Evolutionary conservation across 2,329 filamentous ascomycete species (phyloP).

Genomic region (Colletotrichum sp.): DNA sequence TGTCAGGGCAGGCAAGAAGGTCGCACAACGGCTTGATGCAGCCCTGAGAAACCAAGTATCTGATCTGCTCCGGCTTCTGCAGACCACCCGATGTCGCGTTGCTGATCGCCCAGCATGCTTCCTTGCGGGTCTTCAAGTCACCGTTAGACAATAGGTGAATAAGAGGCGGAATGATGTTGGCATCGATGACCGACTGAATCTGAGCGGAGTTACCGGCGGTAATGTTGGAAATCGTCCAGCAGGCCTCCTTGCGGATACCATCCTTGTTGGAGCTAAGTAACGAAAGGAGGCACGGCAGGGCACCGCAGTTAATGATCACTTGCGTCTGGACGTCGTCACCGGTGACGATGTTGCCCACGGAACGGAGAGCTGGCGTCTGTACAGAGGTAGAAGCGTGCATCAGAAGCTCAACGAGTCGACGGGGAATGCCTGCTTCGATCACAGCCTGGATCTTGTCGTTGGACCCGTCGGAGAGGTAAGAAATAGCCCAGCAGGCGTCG

Average conservation of each 20-base stretch:
- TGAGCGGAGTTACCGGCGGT: conserved; percentile 97
- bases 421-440: conserved; percentile 96
- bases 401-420: conserved; percentile 92
- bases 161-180: conserved; percentile 93
- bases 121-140: conserved; percentile 98
- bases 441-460: conserved; percentile 99
- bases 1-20: conserved; percentile 93
- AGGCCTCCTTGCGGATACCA: conserved; percentile 98
- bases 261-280: conserved; percentile 97
- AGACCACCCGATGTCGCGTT: conserved; percentile 97
- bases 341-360: conserved; percentile 98
- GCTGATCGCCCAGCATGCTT: conserved; percentile 99
- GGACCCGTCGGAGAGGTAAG: conserved; percentile 95
- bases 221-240: conserved; percentile 99
- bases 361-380: conserved; percentile 95
- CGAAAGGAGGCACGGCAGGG: conserved; percentile 89
- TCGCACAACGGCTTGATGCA: conserved; percentile 98
- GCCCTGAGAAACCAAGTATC: conserved; percentile 89
- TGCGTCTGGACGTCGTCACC: conserved; percentile 99
- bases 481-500: conserved; percentile 99
- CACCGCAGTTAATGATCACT: conserved; percentile 98
- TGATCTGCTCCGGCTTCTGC: conserved; percentile 98
- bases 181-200: conserved; percentile 96
- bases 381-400: conserved; percentile 99
- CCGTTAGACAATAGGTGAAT: conserved; percentile 96